Conservation (phyloP, 2,329 filamentous ascomycete genomes). For the Phaeophleospora eucalypticola region DNA sequence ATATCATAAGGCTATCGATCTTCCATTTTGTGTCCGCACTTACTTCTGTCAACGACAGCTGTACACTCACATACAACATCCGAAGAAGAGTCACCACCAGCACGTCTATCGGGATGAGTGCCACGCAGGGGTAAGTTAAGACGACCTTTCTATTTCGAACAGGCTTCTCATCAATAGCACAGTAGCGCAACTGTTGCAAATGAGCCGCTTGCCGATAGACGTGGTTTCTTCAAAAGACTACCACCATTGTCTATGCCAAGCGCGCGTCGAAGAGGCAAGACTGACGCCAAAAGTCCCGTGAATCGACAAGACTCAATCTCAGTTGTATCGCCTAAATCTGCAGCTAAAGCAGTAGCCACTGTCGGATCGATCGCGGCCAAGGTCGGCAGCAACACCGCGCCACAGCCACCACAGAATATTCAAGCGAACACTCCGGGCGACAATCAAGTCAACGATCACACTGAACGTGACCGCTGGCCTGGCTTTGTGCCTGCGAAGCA, state of each 20-base stretch:
- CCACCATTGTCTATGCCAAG: not conserved
- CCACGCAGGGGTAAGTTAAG: not conserved
- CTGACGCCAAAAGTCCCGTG: not conserved
- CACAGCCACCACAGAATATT: not conserved
- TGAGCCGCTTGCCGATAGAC: not conserved
- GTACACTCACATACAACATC: no score
- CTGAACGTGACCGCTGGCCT: no score
- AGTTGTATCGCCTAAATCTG: not conserved
- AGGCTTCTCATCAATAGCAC: not conserved
- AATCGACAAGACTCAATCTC: not conserved
- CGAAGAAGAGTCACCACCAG: no score
- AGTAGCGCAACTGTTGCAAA: no score
- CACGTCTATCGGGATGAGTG: not conserved
- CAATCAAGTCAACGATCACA: no score
- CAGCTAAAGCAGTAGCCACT: not conserved
- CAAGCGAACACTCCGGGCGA: not conserved
- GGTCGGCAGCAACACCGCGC: not conserved
- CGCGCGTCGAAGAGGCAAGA: not conserved
- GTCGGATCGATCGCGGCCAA: not conserved
- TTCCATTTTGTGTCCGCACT: no score
- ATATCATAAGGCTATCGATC: not conserved
- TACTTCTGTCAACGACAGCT: no score
- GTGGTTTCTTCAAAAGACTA: conserved; percentile 1
- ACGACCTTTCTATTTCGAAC: not conserved
- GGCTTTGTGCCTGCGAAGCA: no score